A percentile compares a stretch with the other conserved stretches of the same genome.
These are phyloP conservation scores for Plasmopara viticola DNA, from an alignment of 352 stramenopile genomes.

Conservation along the genomic window DNA sequence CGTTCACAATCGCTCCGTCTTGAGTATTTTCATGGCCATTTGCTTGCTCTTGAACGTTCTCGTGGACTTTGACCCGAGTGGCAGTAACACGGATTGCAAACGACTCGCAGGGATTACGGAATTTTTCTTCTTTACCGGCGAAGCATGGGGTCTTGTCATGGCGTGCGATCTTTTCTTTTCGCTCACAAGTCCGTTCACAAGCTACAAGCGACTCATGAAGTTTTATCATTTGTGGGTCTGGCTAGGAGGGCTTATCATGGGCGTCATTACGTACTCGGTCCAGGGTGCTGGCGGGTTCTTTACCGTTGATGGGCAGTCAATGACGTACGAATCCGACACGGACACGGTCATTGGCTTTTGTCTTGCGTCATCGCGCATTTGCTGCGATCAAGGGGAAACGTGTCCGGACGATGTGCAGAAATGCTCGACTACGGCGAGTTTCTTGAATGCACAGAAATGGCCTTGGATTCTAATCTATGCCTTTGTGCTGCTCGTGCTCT, in stretches of 20 bases:
- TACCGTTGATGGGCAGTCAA: slow-evolving; percentile 72
- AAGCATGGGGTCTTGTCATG: slow-evolving; percentile 86
- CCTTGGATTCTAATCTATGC: slow-evolving; percentile 85
- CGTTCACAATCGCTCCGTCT: slow-evolving; percentile 75
- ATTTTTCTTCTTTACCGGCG: slow-evolving; percentile 87
- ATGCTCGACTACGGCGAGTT: slow-evolving; percentile 51
- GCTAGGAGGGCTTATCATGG: slow-evolving; percentile 77
- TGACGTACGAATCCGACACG: slow-evolving; percentile 66
- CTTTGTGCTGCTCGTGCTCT: slow-evolving; percentile 79
- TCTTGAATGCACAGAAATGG: slow-evolving; percentile 78
- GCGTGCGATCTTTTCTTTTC: slow-evolving; percentile 85
- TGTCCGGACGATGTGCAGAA: slow-evolving; percentile 31
- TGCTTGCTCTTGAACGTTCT: slow-evolving; percentile 81
- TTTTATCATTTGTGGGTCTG: slow-evolving; percentile 86
- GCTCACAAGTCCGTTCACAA: slow-evolving; percentile 84
- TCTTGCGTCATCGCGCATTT: slow-evolving; percentile 74
- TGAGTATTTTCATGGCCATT: slow-evolving; percentile 82
- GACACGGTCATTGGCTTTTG: slow-evolving; percentile 76
- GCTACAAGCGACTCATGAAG: slow-evolving; percentile 86
- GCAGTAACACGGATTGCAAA: slow-evolving; percentile 50
- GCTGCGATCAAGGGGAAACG: slow-evolving; percentile 45
- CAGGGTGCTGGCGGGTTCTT: slow-evolving; percentile 75
- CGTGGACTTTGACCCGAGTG: slow-evolving; percentile 65
- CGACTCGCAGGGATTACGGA: slow-evolving; percentile 78
- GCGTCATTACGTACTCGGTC: slow-evolving; percentile 64